Evolutionary conservation across 257 asterid genomes (phyloP), one percentile per base, ranked within the genome.

Genomic region (Penstemon newberryi): DNA sequence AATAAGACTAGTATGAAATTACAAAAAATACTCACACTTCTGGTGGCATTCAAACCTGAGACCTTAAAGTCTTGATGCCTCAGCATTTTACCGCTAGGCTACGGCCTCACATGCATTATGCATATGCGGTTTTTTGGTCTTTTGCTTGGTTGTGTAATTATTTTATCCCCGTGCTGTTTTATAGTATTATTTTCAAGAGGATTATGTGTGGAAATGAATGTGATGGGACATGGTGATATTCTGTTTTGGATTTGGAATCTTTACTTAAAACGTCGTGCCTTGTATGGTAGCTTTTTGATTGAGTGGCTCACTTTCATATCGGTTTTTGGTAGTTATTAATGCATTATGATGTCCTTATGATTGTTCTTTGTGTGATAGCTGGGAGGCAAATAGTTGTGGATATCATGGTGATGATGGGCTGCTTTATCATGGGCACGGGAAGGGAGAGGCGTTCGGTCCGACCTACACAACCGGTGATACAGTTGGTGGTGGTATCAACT

Each of bases 371-470:
- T 73, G 46, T 60, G 37, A 70, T 87, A 94, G 99, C 58, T 94
- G 96, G 98, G 98, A 91, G 73, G 78, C 95, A 58, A 91, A 91
- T 79, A 94, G 93, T 76, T 91, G 70, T 15, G 99, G 99, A 59
- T 94, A 94, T 85, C 97, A 86, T 68, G 97, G 96, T 45, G 97
- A 87, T 75, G 96, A 91, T 76, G 97, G 97, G 25, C 79, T 80
- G 60, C 93, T 94, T 60, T 91, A 91, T 73, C 96, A 86, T 69
- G 99, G 99, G 49, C 91, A 84, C 45, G 96, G 83, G 58, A 91
- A 87, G 70, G 99, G 99, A 73, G 99, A 91, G 54, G 18, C 83
- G 6, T 94, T 94, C 80, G 97, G 97, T 50, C 96, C 99, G 54
- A 83, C 89, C 43, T 91, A 60, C 73, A 80, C 96, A 51, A 78